phyloP scores from a whole-genome alignment of 352 stramenopile species.

The Pythium myriotylum region DNA sequence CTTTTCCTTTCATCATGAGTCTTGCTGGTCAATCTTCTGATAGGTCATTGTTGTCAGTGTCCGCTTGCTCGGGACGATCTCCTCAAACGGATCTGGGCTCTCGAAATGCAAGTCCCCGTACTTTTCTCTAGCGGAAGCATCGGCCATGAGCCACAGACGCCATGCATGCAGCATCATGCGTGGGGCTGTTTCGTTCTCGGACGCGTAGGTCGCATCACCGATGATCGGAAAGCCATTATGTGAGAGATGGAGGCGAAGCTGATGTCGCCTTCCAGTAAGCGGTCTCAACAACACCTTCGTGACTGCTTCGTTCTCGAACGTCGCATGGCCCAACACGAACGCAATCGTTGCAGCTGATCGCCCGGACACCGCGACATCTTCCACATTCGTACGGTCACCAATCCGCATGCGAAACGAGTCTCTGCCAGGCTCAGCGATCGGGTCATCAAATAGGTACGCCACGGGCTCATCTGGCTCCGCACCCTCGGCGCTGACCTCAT shows the following conservation, averaged over 20 bases:
- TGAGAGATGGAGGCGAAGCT: conserved; percentile 80
- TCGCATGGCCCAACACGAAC: conserved; percentile 74
- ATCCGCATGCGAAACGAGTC: conserved; percentile 76
- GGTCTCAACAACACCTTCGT: conserved; percentile 85
- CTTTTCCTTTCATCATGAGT: neutral
- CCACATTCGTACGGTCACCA: conserved; percentile 30
- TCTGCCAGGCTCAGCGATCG: conserved; percentile 65
- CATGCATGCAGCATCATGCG: conserved; percentile 89
- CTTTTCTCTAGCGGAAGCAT: conserved; percentile 38
- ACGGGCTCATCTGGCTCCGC: conserved; percentile 47
- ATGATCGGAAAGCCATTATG: conserved; percentile 78
- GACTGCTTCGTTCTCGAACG: conserved; percentile 53
- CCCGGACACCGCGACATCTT: conserved; percentile 25
- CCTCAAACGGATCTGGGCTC: conserved; percentile 68
- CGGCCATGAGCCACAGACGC: conserved; percentile 71
- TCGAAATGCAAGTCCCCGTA: conserved; percentile 71
- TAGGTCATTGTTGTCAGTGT: conserved; percentile 72
- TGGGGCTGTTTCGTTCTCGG: conserved; percentile 53
- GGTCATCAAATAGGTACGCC: conserved; percentile 77
- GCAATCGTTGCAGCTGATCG: conserved; percentile 74
- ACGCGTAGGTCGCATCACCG: conserved; percentile 77
- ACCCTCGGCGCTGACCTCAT: conserved; percentile 29
- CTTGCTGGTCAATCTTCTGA: conserved; percentile 4
- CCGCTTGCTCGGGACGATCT: conserved; percentile 53
- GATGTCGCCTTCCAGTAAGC: conserved; percentile 79